Conservation (phyloP, 768 basidiomycete genomes). For the Kwoniella europaea region DNA sequence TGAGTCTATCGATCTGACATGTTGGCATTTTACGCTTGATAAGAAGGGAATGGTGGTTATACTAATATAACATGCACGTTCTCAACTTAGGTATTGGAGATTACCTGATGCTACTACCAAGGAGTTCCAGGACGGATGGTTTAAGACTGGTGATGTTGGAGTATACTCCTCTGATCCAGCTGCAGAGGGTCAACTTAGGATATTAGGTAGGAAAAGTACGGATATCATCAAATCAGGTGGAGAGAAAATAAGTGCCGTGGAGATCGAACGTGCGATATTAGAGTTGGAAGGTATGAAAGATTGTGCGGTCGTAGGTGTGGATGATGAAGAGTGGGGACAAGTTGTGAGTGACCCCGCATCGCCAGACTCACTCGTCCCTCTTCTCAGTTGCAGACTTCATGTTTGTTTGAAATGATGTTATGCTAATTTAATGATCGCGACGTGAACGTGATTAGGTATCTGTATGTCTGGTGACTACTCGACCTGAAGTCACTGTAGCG, state of each 20-base stretch:
- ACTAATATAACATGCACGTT: too few relatives aligned
- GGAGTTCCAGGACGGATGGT: constrained; percentile 51
- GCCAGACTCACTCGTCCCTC: too few relatives aligned
- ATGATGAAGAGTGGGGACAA: constrained; percentile 52
- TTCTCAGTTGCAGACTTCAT: constrained; percentile 1
- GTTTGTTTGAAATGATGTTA: neutral
- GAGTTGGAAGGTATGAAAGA: constrained; percentile 46
- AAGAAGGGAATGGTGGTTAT: too few relatives aligned
- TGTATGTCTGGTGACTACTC: constrained; percentile 29
- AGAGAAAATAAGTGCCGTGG: constrained; percentile 53
- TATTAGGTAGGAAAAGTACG: constrained; percentile 43
- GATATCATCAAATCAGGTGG: constrained; percentile 53
- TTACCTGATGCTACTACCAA: constrained; percentile 40
- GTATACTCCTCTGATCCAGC: constrained; percentile 35
- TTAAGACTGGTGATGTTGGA: constrained; percentile 54
- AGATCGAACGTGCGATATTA: constrained; percentile 48
- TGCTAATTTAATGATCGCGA: neutral
- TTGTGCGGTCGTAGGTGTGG: constrained; percentile 48
- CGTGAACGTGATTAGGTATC: constrained; percentile 17
- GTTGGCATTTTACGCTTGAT: neutral
- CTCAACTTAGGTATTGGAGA: constrained; percentile 37
- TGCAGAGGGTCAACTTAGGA: constrained; percentile 29
- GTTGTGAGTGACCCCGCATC: constrained; percentile 29
- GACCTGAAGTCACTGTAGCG: constrained; percentile 15
- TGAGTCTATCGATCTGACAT: neutral